These are phyloP conservation scores for Fusarium siculi DNA, from an alignment of 2,329 filamentous ascomycete species.

Conservation along the genomic window DNA sequence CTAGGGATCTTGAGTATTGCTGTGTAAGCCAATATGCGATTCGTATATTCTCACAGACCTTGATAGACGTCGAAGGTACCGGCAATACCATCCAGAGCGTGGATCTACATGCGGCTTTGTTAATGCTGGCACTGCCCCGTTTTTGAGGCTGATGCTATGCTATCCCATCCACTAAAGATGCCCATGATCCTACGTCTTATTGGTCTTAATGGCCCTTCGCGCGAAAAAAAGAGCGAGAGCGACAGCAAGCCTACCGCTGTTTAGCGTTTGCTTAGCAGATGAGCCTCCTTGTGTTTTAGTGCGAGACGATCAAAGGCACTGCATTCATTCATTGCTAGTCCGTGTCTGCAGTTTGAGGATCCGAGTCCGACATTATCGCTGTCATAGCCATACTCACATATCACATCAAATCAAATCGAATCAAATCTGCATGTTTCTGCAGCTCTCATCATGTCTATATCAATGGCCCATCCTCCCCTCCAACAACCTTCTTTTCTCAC, in stretches of 20 bases:
- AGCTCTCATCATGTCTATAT: constrained; percentile 25
- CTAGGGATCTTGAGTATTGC: background rate
- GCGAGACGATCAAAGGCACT: background rate
- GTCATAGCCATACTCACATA: background rate
- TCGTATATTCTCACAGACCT: background rate
- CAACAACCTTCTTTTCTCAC: background rate
- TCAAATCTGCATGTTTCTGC: background rate
- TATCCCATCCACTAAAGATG: background rate
- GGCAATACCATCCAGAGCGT: background rate
- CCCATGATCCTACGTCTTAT: background rate
- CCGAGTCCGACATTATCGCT: constrained; percentile 19
- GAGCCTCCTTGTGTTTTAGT: constrained; percentile 15
- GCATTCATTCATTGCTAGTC: background rate
- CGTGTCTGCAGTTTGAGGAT: background rate
- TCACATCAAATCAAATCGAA: background rate
- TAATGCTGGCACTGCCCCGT: constrained; percentile 29
- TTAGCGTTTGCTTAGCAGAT: background rate
- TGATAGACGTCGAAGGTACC: background rate
- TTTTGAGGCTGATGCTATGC: constrained; percentile 18
- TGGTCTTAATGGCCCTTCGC: background rate
- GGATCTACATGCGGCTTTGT: constrained; percentile 1
- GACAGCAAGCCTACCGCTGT: constrained; percentile 5
- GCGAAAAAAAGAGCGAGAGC: constrained; percentile 15
- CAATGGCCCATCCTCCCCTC: constrained; percentile 10
- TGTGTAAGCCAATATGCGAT: background rate